Evolutionary conservation across 208 protist species (phyloP).

Genomic region (Crithidia brevicula): DNA sequence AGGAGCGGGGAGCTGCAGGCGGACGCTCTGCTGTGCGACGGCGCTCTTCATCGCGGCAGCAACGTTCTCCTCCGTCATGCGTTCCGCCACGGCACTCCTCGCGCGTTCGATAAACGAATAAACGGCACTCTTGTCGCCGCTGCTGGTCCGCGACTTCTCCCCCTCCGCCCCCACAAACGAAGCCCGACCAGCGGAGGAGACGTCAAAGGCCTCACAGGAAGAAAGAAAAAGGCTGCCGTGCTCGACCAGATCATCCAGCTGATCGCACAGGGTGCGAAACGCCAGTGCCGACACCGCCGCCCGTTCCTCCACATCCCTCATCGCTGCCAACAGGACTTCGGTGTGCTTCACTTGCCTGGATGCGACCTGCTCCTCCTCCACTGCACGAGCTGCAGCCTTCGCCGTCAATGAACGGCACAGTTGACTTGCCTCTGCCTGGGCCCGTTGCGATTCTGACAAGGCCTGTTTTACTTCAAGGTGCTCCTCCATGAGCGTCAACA

Average conservation of each 20-base stretch:
- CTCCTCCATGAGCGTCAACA: slow-evolving; percentile 2
- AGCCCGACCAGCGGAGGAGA: background rate
- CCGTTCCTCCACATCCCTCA: slow-evolving; percentile 20
- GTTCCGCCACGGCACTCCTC: background rate
- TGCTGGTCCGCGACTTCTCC: too few relatives aligned
- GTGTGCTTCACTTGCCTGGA: background rate
- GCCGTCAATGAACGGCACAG: too few relatives aligned
- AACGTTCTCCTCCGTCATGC: slow-evolving; percentile 3
- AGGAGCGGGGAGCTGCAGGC: too few relatives aligned
- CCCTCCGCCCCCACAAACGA: background rate
- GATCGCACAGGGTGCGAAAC: slow-evolving; percentile 17
- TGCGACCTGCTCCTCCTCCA: background rate
- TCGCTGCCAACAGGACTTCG: background rate
- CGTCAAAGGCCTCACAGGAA: background rate
- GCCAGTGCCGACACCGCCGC: slow-evolving; percentile 20
- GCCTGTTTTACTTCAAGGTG: background rate
- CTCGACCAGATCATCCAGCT: slow-evolving; percentile 3
- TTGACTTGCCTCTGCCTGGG: too few relatives aligned
- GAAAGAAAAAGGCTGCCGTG: background rate
- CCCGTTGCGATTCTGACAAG: background rate
- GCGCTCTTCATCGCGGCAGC: background rate
- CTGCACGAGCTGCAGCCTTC: too few relatives aligned
- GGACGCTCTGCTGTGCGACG: too few relatives aligned
- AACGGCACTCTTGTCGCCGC: background rate
- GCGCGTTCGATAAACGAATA: background rate